Evolutionary conservation across 345 rosid genomes (phyloP).

Genomic region (Bretschneidera sinensis): DNA sequence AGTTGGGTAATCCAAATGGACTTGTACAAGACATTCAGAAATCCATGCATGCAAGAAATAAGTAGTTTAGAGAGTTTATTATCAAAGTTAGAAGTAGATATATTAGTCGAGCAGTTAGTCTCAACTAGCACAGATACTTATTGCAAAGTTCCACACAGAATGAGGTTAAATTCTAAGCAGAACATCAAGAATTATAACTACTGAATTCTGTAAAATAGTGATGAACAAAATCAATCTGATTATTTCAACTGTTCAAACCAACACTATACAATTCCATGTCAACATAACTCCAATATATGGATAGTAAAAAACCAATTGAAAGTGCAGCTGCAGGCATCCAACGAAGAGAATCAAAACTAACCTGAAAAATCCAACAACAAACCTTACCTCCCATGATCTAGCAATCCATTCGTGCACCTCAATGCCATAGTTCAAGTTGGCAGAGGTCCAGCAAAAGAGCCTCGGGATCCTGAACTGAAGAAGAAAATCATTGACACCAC

Average conservation of each 20-base stretch:
- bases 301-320: too few relatives aligned
- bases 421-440: slow-evolving; percentile 24
- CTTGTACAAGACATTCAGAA: too few relatives aligned
- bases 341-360: background rate
- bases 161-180: background rate
- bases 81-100: too few relatives aligned
- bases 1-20: too few relatives aligned
- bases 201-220: background rate
- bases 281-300: background rate
- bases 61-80: too few relatives aligned
- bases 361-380: background rate
- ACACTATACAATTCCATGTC: background rate
- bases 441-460: slow-evolving; percentile 16
- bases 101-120: background rate
- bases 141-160: background rate
- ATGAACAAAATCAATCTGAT: background rate
- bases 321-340: too few relatives aligned
- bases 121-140: background rate
- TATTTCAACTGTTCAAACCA: background rate
- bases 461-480: slow-evolving; percentile 8
- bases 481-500: slow-evolving; percentile 9
- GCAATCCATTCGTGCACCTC: background rate
- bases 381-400: slow-evolving; percentile 5
- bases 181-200: background rate
- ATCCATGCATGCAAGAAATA: too few relatives aligned